phyloP scores from a whole-genome alignment of 352 stramenopile species.

The Phytophthora hybrid region DNA sequence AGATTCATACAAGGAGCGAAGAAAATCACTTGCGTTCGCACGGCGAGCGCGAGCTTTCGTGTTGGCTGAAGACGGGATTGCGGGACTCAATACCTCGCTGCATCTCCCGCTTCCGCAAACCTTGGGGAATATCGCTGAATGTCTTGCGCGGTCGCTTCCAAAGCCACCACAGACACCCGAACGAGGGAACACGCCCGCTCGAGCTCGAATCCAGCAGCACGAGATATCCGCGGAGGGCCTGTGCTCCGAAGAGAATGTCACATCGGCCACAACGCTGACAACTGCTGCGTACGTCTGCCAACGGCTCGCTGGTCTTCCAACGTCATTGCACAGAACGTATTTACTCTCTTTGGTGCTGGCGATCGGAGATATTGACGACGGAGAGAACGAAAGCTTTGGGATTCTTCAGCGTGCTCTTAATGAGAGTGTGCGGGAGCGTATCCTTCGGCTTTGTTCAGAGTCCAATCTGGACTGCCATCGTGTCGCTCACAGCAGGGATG shows the following conservation, averaged over 20 bases:
- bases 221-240: neutral
- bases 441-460: conserved; percentile 23
- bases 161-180: neutral
- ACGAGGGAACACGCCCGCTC: neutral
- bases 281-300: conserved; percentile 33
- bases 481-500: neutral
- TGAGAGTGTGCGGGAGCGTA: conserved; percentile 14
- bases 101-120: conserved; percentile 30
- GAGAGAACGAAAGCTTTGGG: conserved; percentile 4
- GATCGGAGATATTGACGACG: conserved; percentile 19
- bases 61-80: conserved; percentile 32
- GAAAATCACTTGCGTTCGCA: conserved; percentile 28
- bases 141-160: conserved; percentile 12
- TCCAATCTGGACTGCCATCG: conserved; percentile 24
- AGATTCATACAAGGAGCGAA: conserved; percentile 15
- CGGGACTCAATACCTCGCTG: conserved; percentile 15
- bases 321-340: conserved; percentile 37
- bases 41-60: conserved; percentile 33
- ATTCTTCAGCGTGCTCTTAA: neutral
- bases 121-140: conserved; percentile 19
- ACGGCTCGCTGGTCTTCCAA: conserved; percentile 41
- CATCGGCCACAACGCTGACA: conserved; percentile 12
- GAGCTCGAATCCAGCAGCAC: neutral
- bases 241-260: neutral
- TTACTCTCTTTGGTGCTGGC: conserved; percentile 34